A percentile compares a stretch with the other conserved stretches of the same genome.
These are phyloP conservation scores for Panicum hallii DNA, from an alignment of 202 grass and related monocot genomes.

Conservation along the genomic window DNA sequence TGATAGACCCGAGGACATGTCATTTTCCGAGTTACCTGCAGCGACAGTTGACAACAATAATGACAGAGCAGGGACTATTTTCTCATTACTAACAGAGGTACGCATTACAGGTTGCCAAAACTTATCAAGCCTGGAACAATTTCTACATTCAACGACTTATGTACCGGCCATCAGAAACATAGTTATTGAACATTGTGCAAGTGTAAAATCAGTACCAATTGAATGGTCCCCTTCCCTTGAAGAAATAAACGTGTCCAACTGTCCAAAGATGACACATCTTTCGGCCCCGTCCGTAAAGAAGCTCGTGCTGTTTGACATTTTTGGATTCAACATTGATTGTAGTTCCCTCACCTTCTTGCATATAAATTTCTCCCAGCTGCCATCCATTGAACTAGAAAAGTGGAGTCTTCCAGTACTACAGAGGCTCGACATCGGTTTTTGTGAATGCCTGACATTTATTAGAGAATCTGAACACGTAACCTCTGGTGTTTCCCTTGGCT, in stretches of 20 bases:
- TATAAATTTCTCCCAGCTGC: background rate
- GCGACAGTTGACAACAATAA: background rate
- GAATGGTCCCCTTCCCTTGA: background rate
- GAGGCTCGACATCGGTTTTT: background rate
- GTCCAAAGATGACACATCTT: background rate
- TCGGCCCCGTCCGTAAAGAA: background rate
- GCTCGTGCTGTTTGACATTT: too few relatives aligned
- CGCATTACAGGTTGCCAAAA: accelerated
- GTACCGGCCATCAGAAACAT: background rate
- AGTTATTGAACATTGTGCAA: accelerated
- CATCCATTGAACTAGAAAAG: background rate
- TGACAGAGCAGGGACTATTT: background rate
- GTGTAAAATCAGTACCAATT: background rate
- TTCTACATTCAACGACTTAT: constrained; percentile 13
- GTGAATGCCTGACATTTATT: background rate
- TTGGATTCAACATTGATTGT: background rate
- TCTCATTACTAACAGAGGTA: background rate
- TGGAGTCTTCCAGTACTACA: constrained; percentile 8
- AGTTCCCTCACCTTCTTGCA: background rate
- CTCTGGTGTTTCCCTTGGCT: background rate
- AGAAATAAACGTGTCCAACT: background rate
- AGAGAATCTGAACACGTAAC: background rate
- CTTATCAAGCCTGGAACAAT: background rate
- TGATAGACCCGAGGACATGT: too few relatives aligned
- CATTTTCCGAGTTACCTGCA: too few relatives aligned